A percentile compares a stretch with the other conserved stretches of the same genome.
These are phyloP conservation scores for Chalciporus sp. DNA, from an alignment of 1,284 basidiomycete genomes.

Conservation along the genomic window DNA sequence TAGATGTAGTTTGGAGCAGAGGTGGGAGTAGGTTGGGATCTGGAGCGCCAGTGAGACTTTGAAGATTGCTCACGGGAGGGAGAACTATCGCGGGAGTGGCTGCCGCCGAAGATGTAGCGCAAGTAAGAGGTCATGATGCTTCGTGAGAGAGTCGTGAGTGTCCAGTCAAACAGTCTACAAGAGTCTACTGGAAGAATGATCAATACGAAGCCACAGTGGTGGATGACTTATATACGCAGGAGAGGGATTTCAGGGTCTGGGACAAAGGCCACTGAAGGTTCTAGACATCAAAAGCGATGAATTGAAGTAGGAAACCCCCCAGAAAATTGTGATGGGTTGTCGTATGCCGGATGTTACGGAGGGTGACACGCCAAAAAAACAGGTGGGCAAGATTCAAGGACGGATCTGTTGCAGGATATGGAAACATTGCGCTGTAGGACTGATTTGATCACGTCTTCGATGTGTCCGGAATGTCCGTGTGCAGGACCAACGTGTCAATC, in stretches of 20 bases:
- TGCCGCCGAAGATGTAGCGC: slow-evolving; percentile 37
- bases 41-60: slow-evolving; percentile 34
- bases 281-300: slow-evolving; percentile 23
- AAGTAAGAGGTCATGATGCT: slow-evolving; percentile 35
- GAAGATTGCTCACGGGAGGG: slow-evolving; percentile 26
- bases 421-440: slow-evolving; percentile 10
- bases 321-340: slow-evolving; percentile 25
- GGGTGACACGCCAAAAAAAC: slow-evolving; percentile 22
- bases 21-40: slow-evolving; percentile 30
- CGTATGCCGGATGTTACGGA: slow-evolving; percentile 18
- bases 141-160: slow-evolving; percentile 20
- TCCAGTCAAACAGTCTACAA: slow-evolving; percentile 12
- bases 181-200: slow-evolving; percentile 12
- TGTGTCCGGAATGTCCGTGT: slow-evolving; percentile 31
- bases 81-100: slow-evolving; percentile 28
- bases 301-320: slow-evolving; percentile 39
- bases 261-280: slow-evolving; percentile 15
- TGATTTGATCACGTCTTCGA: slow-evolving; percentile 34
- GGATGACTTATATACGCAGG: slow-evolving; percentile 29
- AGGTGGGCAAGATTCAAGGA: slow-evolving; percentile 16
- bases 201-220: background rate
- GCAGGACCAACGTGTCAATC: slow-evolving; percentile 15
- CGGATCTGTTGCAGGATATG: slow-evolving; percentile 13
- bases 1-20: slow-evolving; percentile 33
- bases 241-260: slow-evolving; percentile 26